A percentile compares a stretch with the other conserved stretches of the same genome.
Conservation (phyloP, 2,329 filamentous ascomycete species). For the Aaosphaeria arxii region DNA sequence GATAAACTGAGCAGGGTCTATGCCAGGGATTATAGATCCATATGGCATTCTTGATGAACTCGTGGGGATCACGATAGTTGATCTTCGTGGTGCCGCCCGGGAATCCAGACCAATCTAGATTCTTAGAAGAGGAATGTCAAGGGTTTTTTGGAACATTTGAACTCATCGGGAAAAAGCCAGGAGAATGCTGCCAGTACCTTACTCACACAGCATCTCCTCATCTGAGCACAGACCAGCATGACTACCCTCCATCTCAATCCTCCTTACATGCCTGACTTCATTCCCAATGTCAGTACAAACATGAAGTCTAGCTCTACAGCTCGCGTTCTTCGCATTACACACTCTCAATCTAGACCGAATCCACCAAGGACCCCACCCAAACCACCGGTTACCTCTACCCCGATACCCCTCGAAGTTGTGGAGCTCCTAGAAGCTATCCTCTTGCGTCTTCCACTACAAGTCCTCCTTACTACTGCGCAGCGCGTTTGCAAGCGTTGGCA, state of each 20-base stretch:
- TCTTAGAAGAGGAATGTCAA: no score
- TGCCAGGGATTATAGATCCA: no score
- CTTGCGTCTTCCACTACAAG: conserved; percentile 4
- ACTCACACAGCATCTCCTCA: no score
- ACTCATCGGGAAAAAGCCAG: no score
- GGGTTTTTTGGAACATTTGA: no score
- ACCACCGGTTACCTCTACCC: neutral
- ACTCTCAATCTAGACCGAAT: neutral
- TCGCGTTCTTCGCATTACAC: conserved; percentile 3
- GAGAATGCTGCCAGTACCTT: no score
- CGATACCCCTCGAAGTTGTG: conserved; percentile 3
- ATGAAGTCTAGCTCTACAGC: neutral
- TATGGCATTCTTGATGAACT: no score
- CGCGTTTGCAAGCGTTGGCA: conserved; percentile 6
- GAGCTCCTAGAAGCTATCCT: conserved; percentile 8
- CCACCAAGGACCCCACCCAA: no score
- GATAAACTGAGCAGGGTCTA: no score
- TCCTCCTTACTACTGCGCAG: conserved; percentile 10
- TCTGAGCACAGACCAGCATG: neutral
- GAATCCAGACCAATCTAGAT: no score
- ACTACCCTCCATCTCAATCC: neutral
- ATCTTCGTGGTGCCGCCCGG: no score
- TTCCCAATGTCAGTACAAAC: neutral
- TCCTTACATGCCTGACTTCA: neutral
- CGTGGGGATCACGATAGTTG: no score